A percentile compares a stretch with the other conserved stretches of the same genome.
phyloP scores from a whole-genome alignment of 805 yeast species.

The Candida ficus region DNA sequence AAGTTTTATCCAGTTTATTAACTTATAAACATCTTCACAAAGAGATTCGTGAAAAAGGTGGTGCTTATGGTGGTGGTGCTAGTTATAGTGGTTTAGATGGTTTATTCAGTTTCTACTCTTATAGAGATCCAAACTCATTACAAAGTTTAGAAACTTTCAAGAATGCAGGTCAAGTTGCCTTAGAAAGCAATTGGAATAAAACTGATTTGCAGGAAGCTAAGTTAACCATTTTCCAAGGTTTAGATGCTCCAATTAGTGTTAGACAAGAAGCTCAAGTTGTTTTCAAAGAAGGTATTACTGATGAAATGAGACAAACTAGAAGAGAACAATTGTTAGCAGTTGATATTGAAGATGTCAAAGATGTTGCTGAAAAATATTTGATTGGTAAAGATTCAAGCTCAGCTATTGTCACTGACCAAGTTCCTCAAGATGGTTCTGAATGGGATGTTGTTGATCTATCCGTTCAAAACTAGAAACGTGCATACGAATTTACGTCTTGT shows the following conservation, averaged over 20 bases:
- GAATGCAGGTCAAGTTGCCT: constrained; percentile 44
- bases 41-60: constrained; percentile 91
- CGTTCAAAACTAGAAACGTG: neutral
- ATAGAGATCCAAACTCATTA: constrained; percentile 87
- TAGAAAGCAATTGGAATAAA: constrained; percentile 47
- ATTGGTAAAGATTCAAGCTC: constrained; percentile 25
- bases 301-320: constrained; percentile 74
- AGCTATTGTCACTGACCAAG: constrained; percentile 41
- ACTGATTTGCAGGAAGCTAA: constrained; percentile 83
- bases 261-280: constrained; percentile 66
- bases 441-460: constrained; percentile 21
- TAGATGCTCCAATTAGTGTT: constrained; percentile 86
- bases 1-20: constrained; percentile 71
- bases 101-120: constrained; percentile 74
- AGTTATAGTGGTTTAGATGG: constrained; percentile 79
- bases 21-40: constrained; percentile 83
- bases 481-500: too few relatives aligned
- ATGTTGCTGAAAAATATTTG: constrained; percentile 66
- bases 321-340: constrained; percentile 72
- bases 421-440: constrained; percentile 7
- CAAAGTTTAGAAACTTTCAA: constrained; percentile 60
- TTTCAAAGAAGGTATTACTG: constrained; percentile 67
- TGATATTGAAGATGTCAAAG: constrained; percentile 51
- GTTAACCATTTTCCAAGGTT: constrained; percentile 80
- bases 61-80: constrained; percentile 98